phyloP scores from a whole-genome alignment of 1,284 basidiomycete species.

The Waitea zeae region DNA sequence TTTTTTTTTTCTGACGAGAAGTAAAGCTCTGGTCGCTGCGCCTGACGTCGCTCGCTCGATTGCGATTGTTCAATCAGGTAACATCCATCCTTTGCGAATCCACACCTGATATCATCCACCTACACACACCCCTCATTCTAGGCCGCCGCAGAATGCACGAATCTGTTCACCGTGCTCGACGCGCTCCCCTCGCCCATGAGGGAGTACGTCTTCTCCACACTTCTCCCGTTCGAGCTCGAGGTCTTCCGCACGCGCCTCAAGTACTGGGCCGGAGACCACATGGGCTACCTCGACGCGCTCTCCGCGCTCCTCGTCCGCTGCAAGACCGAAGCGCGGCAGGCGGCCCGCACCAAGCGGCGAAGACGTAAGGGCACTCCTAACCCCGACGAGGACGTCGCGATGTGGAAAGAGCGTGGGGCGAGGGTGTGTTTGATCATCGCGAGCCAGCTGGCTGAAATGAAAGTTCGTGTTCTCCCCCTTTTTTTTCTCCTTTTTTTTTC shows the following conservation, averaged over 20 bases:
- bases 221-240: slow-evolving; percentile 67
- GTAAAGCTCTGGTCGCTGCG: slow-evolving; percentile 67
- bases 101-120: no score
- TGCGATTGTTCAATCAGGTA: slow-evolving; percentile 70
- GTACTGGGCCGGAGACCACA: slow-evolving; percentile 60
- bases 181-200: slow-evolving; percentile 26
- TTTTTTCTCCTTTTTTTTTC: slow-evolving; percentile 1
- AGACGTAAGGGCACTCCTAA: slow-evolving; percentile 1
- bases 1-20: no score
- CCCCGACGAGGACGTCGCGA: slow-evolving; percentile 15
- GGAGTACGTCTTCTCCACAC: slow-evolving; percentile 15
- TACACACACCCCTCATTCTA: no score
- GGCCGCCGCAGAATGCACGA: slow-evolving; percentile 61
- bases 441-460: slow-evolving; percentile 61
- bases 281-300: slow-evolving; percentile 64
- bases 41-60: slow-evolving; percentile 54
- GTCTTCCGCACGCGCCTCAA: slow-evolving; percentile 53
- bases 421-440: slow-evolving; percentile 54
- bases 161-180: slow-evolving; percentile 58
- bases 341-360: slow-evolving; percentile 12
- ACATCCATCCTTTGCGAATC: no score
- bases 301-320: slow-evolving; percentile 66
- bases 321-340: slow-evolving; percentile 34
- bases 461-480: slow-evolving; percentile 21
- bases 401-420: slow-evolving; percentile 68